A percentile compares a stretch with the other conserved stretches of the same genome.
These are phyloP conservation scores for Elsinoe fawcettii DNA, from an alignment of 2,329 filamentous ascomycete species.

Conservation along the genomic window DNA sequence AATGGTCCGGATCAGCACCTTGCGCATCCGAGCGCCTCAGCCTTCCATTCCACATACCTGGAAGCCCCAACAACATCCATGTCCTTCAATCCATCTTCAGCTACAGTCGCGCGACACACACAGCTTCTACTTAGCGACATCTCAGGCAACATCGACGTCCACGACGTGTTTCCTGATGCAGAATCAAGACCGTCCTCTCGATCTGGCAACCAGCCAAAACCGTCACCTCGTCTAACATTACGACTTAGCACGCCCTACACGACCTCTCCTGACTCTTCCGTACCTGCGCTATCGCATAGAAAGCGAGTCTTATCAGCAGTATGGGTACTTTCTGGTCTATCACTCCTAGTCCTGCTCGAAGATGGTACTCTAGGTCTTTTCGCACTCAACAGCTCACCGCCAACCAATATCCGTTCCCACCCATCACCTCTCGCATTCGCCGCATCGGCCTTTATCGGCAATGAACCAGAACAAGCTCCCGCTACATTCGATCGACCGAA, in stretches of 20 bases:
- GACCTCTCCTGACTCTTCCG: slow-evolving; percentile 18
- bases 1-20: background rate
- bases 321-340: slow-evolving; percentile 41
- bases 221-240: background rate
- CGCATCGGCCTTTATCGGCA: slow-evolving; percentile 26
- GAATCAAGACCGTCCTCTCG: slow-evolving; percentile 23
- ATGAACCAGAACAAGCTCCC: slow-evolving; percentile 20
- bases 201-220: slow-evolving; percentile 17
- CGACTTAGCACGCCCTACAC: slow-evolving; percentile 24
- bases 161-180: slow-evolving; percentile 35
- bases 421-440: slow-evolving; percentile 23
- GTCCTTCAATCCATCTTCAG: slow-evolving; percentile 47
- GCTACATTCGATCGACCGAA: slow-evolving; percentile 10
- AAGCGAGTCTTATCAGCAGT: slow-evolving; percentile 43
- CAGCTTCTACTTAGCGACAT: slow-evolving; percentile 45
- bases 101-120: slow-evolving; percentile 46
- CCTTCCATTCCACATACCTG: slow-evolving; percentile 42
- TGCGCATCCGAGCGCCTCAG: slow-evolving; percentile 21
- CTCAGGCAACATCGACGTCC: slow-evolving; percentile 46
- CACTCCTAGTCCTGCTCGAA: slow-evolving; percentile 40
- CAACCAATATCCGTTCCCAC: slow-evolving; percentile 14
- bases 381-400: slow-evolving; percentile 13
- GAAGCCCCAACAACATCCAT: slow-evolving; percentile 44
- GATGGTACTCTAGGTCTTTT: slow-evolving; percentile 35
- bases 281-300: slow-evolving; percentile 24